Evolutionary conservation across 2,329 filamentous ascomycete species (phyloP).

Genomic region (Helotiales sp.): DNA sequence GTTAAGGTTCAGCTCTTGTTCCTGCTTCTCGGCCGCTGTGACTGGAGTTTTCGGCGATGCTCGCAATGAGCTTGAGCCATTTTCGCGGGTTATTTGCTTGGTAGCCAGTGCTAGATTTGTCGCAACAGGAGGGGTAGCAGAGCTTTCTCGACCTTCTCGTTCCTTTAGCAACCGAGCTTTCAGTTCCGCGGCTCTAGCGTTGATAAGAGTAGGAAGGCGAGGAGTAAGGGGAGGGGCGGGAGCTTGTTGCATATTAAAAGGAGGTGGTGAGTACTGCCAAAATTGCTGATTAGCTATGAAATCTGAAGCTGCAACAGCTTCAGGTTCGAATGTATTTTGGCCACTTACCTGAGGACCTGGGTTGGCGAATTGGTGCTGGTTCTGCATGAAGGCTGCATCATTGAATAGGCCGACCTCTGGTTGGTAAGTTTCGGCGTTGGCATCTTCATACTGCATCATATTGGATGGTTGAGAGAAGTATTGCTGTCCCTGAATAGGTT

Average conservation of each 20-base stretch:
- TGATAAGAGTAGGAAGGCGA: slow-evolving; percentile 36
- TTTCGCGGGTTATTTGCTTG: slow-evolving; percentile 21
- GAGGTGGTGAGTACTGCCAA: slow-evolving; percentile 34
- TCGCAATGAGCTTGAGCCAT: slow-evolving; percentile 28
- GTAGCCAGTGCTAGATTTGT: not conserved
- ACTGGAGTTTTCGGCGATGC: slow-evolving; percentile 30
- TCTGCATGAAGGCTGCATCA: slow-evolving; percentile 34
- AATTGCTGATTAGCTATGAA: slow-evolving; percentile 25
- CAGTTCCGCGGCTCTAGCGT: slow-evolving; percentile 41
- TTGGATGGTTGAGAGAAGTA: slow-evolving; percentile 31
- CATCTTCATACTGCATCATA: slow-evolving; percentile 29
- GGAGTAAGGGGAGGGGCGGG: slow-evolving; percentile 14
- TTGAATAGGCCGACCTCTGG: slow-evolving; percentile 36
- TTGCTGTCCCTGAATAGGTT: slow-evolving; percentile 25
- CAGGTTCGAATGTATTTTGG: not conserved
- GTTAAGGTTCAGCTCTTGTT: slow-evolving; percentile 34
- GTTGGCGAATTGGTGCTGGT: slow-evolving; percentile 36
- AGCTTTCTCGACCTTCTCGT: slow-evolving; percentile 32
- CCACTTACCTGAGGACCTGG: slow-evolving; percentile 35
- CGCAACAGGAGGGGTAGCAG: slow-evolving; percentile 33
- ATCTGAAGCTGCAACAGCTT: not conserved
- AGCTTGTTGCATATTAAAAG: slow-evolving; percentile 29
- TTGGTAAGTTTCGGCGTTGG: slow-evolving; percentile 29
- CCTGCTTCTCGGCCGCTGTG: slow-evolving; percentile 27
- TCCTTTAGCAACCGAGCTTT: slow-evolving; percentile 41